A percentile compares a stretch with the other conserved stretches of the same genome.
Conservation (phyloP, 1,284 basidiomycete species). For the Ceratobasidium sp. region DNA sequence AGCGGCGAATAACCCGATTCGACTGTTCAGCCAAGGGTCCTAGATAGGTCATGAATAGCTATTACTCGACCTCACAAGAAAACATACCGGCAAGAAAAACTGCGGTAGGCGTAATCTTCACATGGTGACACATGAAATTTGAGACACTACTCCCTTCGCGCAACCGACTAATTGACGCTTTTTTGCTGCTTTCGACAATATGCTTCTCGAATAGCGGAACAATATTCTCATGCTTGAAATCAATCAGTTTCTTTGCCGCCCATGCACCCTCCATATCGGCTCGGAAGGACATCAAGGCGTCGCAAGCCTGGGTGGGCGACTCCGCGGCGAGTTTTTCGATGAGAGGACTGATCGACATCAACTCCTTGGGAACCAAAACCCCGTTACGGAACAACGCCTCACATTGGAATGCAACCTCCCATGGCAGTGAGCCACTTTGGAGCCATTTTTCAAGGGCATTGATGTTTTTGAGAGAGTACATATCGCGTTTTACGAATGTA, state of each 20-base stretch:
- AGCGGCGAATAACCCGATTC: constrained; percentile 40
- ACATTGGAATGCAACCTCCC: constrained; percentile 40
- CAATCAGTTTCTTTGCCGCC: constrained; percentile 1
- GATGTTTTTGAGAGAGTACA: constrained; percentile 25
- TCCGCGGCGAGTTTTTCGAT: neutral
- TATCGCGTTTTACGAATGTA: constrained; percentile 13
- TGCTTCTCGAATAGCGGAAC: constrained; percentile 1
- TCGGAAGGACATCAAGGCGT: constrained; percentile 23
- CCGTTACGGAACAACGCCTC: constrained; percentile 40
- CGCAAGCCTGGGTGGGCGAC: neutral
- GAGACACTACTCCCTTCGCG: neutral
- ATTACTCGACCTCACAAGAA: too few species aligned
- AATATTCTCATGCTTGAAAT: constrained; percentile 21
- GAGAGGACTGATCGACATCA: constrained; percentile 14
- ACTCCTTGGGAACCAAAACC: constrained; percentile 35
- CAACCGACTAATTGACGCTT: neutral
- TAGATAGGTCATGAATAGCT: neutral
- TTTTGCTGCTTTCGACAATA: neutral
- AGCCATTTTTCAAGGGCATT: constrained; percentile 5
- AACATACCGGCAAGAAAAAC: constrained; percentile 31
- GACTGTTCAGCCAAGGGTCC: constrained; percentile 40
- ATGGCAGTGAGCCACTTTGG: constrained; percentile 21
- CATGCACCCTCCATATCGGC: constrained; percentile 18
- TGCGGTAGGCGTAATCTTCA: constrained; percentile 39
- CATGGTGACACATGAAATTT: constrained; percentile 33